Evolutionary conservation across 106 monocot genomes (phyloP), one percentile per base, ranked within the genome.

Genomic region (Dioscorea zingiberensis): DNA sequence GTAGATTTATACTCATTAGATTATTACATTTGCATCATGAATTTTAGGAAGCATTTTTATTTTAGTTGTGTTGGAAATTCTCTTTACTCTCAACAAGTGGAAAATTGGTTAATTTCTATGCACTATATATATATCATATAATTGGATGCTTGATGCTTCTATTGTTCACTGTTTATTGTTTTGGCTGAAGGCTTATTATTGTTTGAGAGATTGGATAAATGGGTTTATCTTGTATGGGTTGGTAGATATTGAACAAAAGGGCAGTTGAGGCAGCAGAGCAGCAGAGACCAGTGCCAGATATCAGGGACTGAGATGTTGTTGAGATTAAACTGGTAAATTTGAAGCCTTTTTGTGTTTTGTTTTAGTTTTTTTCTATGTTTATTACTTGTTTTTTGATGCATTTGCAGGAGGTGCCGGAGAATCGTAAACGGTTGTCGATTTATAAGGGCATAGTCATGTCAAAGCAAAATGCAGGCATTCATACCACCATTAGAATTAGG

Each of bases 381-480:
- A 26, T 11, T 16, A 26, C 15, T 61, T 55, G 56, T 0, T 1
- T 47, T 11, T 58, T 44, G 26, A 27, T 62, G 58, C 24, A 14
- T 17, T 22, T 71, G 29, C 78, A 95, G 94, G 81, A 85, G 87
- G 87, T 87, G 17, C 87, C 91, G 1, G 90, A 91, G 70, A 95
- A 95, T 62, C 80, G 84, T 76, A 73, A 78, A 19, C 60, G 94
- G 59, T 55, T 70, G 23, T 87, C 94, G 1, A 70, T 88, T 63
- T 95, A 88, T 53, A 95, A 91, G 72, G 94, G 94, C 4, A 95
- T 95, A 49, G 82, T 95, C 12, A 95, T 95, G 46, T 80, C 94
- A 32, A 91, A 81, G 80, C 87, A 87, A 68, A 95, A 91, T 72
- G 87, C 83, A 16, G 94, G 94, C 24, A 81, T 95, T 29, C 94